Conservation (phyloP, 75 land plant genomes). For the Chamaecyparis obtusa region DNA sequence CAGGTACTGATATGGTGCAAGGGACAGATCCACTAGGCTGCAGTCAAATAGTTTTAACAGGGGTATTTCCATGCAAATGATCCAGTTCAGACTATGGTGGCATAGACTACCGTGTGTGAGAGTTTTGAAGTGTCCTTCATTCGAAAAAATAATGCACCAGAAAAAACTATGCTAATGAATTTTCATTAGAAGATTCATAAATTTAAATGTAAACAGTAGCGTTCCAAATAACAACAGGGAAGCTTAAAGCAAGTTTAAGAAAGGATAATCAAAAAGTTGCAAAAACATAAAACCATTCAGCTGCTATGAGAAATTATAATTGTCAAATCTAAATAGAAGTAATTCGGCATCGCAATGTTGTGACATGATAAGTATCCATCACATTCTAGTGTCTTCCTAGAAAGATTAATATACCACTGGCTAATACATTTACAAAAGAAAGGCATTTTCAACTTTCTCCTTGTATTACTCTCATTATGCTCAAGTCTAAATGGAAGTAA, state of each 20-base stretch:
- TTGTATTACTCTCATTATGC: no score
- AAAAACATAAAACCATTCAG: not conserved
- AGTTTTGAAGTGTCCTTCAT: no score
- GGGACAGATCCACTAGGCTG: no score
- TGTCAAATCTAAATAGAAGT: not conserved
- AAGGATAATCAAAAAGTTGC: not conserved
- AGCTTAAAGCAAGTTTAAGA: not conserved
- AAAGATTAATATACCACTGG: not conserved
- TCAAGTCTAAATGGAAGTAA: not conserved
- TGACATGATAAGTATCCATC: not conserved
- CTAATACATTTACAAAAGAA: slow-evolving; percentile 1
- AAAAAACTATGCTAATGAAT: not conserved
- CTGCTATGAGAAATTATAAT: not conserved
- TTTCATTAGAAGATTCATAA: not conserved
- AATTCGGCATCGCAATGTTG: not conserved
- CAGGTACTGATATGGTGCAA: no score
- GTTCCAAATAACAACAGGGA: no score
- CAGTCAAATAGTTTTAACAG: no score
- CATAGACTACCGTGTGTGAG: no score
- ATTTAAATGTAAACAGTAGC: not conserved
- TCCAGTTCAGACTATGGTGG: no score
- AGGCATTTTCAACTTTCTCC: not conserved
- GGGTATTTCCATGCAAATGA: no score
- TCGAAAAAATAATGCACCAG: no score
- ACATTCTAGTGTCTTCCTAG: not conserved